phyloP scores from a whole-genome alignment of 495 filamentous ascomycete genomes.

The Penicillium atrosanguineum region DNA sequence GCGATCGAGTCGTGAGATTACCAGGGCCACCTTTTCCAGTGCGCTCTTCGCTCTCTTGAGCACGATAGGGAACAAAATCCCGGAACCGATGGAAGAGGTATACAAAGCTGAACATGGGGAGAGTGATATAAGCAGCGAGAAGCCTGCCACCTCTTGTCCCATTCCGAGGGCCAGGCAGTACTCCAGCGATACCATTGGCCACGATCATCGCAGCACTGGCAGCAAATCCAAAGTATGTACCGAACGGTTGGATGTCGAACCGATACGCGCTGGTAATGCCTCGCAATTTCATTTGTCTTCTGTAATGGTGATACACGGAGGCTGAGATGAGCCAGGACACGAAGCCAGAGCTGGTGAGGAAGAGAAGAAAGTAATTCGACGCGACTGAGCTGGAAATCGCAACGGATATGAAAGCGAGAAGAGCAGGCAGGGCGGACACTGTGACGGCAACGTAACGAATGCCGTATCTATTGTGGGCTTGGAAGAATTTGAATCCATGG shows the following conservation, averaged over 20 bases:
- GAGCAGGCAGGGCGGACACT: conserved; percentile 37
- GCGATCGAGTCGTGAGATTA: background rate
- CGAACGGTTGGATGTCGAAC: conserved; percentile 50
- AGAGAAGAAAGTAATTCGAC: conserved; percentile 54
- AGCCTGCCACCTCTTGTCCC: conserved; percentile 43
- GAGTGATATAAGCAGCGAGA: conserved; percentile 58
- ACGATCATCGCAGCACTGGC: conserved; percentile 48
- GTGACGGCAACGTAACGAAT: conserved; percentile 49
- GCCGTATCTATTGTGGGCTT: conserved; percentile 37
- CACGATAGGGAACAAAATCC: conserved; percentile 4
- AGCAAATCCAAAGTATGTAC: conserved; percentile 47
- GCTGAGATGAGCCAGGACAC: conserved; percentile 59
- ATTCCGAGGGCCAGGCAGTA: conserved; percentile 40
- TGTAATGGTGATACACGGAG: conserved; percentile 56
- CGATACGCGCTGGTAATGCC: conserved; percentile 40
- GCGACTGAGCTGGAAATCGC: conserved; percentile 28
- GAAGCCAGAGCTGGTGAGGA: conserved; percentile 59
- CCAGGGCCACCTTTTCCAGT: background rate
- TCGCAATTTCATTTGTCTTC: conserved; percentile 41
- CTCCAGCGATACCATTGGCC: conserved; percentile 54
- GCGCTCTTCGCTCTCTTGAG: background rate
- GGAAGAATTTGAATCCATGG: conserved; percentile 44
- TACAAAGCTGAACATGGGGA: conserved; percentile 55
- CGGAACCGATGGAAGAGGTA: conserved; percentile 18
- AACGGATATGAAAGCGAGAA: conserved; percentile 35